Percentiles rank a stretch among this genome's conserved stretches.
phyloP scores from a whole-genome alignment of 2,329 filamentous ascomycete species.

The Dactylonectria macrodidyma region DNA sequence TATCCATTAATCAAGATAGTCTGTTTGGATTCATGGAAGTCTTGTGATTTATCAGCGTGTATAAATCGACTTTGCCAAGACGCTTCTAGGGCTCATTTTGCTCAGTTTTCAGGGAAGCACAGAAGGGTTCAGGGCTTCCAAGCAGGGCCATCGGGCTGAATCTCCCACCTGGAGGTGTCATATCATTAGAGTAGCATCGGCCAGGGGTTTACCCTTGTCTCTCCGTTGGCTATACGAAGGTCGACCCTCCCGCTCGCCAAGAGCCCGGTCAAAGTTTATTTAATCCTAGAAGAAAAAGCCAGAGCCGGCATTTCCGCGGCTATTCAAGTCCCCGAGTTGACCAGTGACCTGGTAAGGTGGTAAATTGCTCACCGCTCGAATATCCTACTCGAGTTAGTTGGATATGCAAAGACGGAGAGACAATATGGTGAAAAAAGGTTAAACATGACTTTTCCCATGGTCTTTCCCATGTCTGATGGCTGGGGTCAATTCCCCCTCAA shows the following conservation, averaged over 20 bases:
- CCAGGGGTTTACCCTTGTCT: not conserved
- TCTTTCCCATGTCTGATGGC: not conserved
- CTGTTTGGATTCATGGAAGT: no score
- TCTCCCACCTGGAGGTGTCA: not conserved
- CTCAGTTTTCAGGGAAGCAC: not conserved
- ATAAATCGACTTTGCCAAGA: no score
- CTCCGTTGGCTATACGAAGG: not conserved
- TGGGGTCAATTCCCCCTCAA: not conserved
- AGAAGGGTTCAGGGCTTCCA: not conserved
- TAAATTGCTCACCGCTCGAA: slow-evolving; percentile 6
- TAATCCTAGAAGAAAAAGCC: not conserved
- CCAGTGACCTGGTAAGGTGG: not conserved
- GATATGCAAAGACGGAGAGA: not conserved
- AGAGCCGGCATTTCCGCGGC: not conserved
- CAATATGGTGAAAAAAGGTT: not conserved
- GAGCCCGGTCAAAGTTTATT: not conserved
- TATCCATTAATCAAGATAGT: no score
- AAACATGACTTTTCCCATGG: not conserved
- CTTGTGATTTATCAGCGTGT: no score
- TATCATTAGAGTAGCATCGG: slow-evolving; percentile 1
- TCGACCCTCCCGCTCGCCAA: not conserved
- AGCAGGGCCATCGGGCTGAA: slow-evolving; percentile 10
- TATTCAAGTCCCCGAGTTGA: not conserved
- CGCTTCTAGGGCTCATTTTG: not conserved
- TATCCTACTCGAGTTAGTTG: slow-evolving; percentile 2